Evolutionary conservation across 495 filamentous ascomycete species (phyloP), one percentile per base, ranked within the genome.

Genomic region (Penicillium mononematosum): DNA sequence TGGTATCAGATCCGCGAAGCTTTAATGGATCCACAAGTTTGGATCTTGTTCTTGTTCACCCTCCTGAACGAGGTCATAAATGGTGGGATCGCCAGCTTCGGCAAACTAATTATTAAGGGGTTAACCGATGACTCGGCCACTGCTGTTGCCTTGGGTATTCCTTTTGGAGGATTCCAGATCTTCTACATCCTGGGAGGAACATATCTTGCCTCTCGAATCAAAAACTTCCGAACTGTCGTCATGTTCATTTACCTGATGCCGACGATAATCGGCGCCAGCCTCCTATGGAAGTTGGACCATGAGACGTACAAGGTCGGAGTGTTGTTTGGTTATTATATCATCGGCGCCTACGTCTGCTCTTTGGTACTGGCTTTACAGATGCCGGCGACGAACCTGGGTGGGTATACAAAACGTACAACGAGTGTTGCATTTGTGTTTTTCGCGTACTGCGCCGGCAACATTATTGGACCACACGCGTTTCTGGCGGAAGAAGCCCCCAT

Each of bases 1-100:
- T 67, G 62, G 68, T 71, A 73, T 44, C 80, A 82, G 52, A 71
- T 81, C 27, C 59, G 66, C 14, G 80, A 82, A 56, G 68, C 73
- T 11, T 50, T 77, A 4, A n/a, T 69, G 16, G 78, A 81, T 52
- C 54, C 70, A 29, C 73, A 74, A 58, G 62, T 60, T 27, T 80
- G 75, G 73, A 60, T 77, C 25, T 53, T 69, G 39, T 63, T 69
- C 51, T 56, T 66, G 32, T 66, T 69, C 49, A 65, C 58, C 41
- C 62, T 71, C 9, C 58, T 65, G n/a, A 71, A 75, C 32, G 72
- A 75, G 57, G 69, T 64, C 7, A 64, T 75, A 56, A 76, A 76
- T 46, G 71, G 73, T 20, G 71, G 69, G 7, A 57, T 73, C 9
- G 67, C 71, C 2, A 74, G 66, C 38, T 76, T 74, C 56, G 64